Conservation (phyloP, 805 yeast genomes). For the Hemisphaericaspora nanyangensis region DNA sequence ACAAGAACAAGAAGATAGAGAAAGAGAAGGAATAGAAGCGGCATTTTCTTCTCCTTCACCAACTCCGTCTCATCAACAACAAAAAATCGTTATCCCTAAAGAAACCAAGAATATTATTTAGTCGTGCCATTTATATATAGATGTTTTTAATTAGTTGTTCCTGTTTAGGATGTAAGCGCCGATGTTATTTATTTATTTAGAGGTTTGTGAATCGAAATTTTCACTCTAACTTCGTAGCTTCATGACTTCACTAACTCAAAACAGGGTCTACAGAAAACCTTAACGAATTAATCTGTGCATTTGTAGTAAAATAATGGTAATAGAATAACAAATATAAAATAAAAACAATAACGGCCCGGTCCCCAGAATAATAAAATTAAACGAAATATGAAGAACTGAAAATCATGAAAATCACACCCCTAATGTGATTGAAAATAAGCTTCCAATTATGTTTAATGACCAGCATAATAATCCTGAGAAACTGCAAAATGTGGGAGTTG, state of each 20-base stretch:
- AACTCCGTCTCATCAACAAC: slow-evolving; percentile 8
- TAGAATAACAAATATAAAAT: neutral
- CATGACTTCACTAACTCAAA: too few species aligned
- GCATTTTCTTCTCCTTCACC: slow-evolving; percentile 1
- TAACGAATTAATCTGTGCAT: neutral
- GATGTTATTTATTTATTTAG: too few species aligned
- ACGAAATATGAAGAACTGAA: slow-evolving; percentile 1
- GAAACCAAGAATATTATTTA: slow-evolving; percentile 16
- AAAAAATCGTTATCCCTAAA: slow-evolving; percentile 11
- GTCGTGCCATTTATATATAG: too few species aligned
- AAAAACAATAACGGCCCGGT: neutral
- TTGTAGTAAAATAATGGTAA: slow-evolving; percentile 1
- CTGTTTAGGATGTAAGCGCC: too few species aligned
- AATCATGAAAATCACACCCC: neutral
- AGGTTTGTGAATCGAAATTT: too few species aligned
- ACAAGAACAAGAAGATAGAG: slow-evolving; percentile 3
- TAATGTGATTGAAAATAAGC: neutral
- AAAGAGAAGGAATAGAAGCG: neutral
- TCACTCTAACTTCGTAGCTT: too few species aligned
- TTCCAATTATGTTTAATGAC: neutral
- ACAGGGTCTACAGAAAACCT: too few species aligned
- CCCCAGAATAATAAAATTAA: neutral
- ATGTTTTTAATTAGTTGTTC: too few species aligned
- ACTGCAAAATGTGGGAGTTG: slow-evolving; percentile 47
- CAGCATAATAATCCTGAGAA: slow-evolving; percentile 8